Evolutionary conservation across 257 asterid genomes (phyloP).

Genomic region (Nicotiana paniculata): DNA sequence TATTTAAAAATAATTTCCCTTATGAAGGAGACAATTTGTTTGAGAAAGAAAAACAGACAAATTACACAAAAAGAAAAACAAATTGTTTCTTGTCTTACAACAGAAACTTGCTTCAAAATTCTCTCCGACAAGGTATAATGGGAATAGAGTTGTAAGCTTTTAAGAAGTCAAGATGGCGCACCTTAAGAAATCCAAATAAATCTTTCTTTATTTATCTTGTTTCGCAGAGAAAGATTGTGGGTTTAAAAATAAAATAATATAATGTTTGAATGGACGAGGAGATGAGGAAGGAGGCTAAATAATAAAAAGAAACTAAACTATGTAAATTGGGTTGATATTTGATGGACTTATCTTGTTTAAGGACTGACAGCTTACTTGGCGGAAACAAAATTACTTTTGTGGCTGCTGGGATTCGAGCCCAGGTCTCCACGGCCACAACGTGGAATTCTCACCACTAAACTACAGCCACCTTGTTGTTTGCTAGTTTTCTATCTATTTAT

Average conservation of each 20-base stretch:
- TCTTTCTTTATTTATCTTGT: background rate
- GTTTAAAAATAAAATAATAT: background rate
- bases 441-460: constrained; percentile 98
- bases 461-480: constrained; percentile 46
- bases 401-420: constrained; percentile 99
- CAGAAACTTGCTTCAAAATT: background rate
- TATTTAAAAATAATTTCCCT: background rate
- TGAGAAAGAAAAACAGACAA: background rate
- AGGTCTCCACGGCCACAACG: constrained; percentile 99
- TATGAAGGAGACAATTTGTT: background rate
- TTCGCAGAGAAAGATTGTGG: background rate
- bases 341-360: no score
- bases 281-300: background rate
- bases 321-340: background rate
- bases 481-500: no score
- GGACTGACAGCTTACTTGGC: no score
- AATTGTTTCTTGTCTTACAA: background rate
- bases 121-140: background rate
- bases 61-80: background rate
- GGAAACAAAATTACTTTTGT: constrained; percentile 13
- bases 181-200: background rate
- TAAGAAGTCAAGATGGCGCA: constrained; percentile 8
- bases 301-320: no score
- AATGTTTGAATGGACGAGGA: background rate
- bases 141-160: background rate